Conservation (phyloP, 176 grass and related monocot genomes). For the Rhynchospora tenuis region DNA sequence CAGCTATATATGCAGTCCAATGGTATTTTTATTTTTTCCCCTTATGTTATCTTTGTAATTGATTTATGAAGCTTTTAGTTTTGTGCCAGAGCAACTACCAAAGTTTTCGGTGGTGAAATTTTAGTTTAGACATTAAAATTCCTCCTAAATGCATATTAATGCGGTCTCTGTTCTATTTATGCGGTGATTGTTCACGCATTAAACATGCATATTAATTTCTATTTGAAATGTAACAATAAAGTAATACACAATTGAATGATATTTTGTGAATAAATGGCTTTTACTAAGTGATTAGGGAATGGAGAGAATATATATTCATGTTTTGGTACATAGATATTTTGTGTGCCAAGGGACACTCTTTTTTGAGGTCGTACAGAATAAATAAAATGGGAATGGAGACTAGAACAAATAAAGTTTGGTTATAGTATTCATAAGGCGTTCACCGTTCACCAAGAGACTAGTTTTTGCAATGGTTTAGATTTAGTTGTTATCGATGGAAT, state of each 20-base stretch:
- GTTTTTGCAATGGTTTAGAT: too few relatives aligned
- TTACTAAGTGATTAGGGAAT: neutral
- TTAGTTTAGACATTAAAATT: neutral
- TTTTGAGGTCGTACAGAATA: too few relatives aligned
- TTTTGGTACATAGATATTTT: too few relatives aligned
- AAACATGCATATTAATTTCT: constrained; percentile 2
- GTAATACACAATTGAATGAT: neutral
- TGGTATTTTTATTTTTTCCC: neutral
- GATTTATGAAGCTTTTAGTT: neutral
- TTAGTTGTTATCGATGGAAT: too few relatives aligned
- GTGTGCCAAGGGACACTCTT: too few relatives aligned
- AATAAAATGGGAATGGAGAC: too few relatives aligned
- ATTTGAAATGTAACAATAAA: neutral
- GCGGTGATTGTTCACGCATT: neutral
- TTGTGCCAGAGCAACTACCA: neutral
- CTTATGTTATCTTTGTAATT: neutral
- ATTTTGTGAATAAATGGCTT: neutral
- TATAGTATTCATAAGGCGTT: too few relatives aligned
- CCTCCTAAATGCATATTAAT: neutral
- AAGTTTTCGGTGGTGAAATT: neutral
- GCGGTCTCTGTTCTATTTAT: neutral
- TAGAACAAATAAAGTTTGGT: too few relatives aligned
- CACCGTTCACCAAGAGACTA: too few relatives aligned
- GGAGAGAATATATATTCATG: too few relatives aligned
- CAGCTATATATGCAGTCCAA: neutral